phyloP scores from a whole-genome alignment of 2,329 filamentous ascomycete genomes.

The Ceratocystis ficicola region DNA sequence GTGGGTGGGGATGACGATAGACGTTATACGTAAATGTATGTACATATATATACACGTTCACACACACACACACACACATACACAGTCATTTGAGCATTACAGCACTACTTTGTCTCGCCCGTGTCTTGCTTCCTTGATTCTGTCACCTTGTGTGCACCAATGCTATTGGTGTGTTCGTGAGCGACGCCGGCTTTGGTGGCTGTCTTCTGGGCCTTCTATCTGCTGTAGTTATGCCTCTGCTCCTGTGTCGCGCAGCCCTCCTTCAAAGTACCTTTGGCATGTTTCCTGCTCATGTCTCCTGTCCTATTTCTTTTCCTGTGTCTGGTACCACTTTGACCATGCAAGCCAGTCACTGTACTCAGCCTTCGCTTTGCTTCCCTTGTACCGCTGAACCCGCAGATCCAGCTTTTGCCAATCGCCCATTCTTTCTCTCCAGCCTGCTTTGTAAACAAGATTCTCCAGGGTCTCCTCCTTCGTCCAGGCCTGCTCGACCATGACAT shows the following conservation, averaged over 20 bases:
- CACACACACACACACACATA: background rate
- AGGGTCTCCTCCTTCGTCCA: conserved; percentile 92
- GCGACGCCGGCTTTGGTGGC: background rate
- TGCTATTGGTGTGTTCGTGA: too few relatives aligned
- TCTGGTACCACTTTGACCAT: conserved; percentile 63
- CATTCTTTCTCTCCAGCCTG: conserved; percentile 74
- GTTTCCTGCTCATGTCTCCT: background rate
- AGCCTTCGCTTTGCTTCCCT: conserved; percentile 65
- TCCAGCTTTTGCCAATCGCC: conserved; percentile 70
- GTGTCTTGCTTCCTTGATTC: too few relatives aligned
- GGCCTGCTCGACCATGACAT: conserved; percentile 82
- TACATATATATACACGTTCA: conserved; percentile 11
- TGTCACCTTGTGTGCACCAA: too few relatives aligned
- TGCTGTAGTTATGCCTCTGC: background rate
- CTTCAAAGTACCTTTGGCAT: background rate
- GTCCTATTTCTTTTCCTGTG: background rate
- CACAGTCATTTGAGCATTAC: background rate
- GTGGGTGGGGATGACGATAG: conserved; percentile 17
- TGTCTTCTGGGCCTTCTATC: background rate
- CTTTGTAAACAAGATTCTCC: conserved; percentile 83
- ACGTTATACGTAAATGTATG: conserved; percentile 19
- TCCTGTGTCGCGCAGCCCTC: conserved; percentile 4
- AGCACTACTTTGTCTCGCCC: background rate
- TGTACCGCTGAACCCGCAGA: conserved; percentile 70
- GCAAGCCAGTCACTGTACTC: conserved; percentile 62